phyloP scores from a whole-genome alignment of 2,329 filamentous ascomycete genomes.

The Arthroderma sp. region DNA sequence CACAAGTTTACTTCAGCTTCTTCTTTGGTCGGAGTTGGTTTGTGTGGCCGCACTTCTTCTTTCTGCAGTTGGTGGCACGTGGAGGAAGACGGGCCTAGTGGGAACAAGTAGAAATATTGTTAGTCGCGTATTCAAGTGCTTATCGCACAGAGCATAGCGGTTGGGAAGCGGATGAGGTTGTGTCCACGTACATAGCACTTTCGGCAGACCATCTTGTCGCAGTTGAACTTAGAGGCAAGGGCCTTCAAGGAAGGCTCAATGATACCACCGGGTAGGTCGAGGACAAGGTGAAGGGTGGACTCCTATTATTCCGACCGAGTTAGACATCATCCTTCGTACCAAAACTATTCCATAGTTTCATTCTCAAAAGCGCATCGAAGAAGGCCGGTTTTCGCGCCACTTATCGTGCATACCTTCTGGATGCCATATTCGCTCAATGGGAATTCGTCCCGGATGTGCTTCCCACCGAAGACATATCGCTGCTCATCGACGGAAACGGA shows the following conservation, averaged over 20 bases:
- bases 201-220: slow-evolving; percentile 99
- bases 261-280: slow-evolving; percentile 47
- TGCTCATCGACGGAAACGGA: slow-evolving; percentile 60
- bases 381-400: slow-evolving; percentile 38
- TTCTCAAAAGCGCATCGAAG: neutral
- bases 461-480: slow-evolving; percentile 58
- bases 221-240: slow-evolving; percentile 88
- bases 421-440: slow-evolving; percentile 45
- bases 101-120: neutral
- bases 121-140: neutral
- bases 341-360: neutral
- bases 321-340: neutral
- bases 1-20: slow-evolving; percentile 74
- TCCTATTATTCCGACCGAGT: slow-evolving; percentile 38
- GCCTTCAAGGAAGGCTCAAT: slow-evolving; percentile 48
- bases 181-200: slow-evolving; percentile 86
- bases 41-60: slow-evolving; percentile 99
- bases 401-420: slow-evolving; percentile 52
- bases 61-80: slow-evolving; percentile 99
- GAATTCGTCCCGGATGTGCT: slow-evolving; percentile 46
- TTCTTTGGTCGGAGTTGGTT: slow-evolving; percentile 99
- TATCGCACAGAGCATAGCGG: neutral
- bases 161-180: neutral
- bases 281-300: slow-evolving; percentile 52
- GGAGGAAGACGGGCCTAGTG: slow-evolving; percentile 68